Conservation (phyloP, 2,329 filamentous ascomycete species). For the Penicillium griseofulvum region DNA sequence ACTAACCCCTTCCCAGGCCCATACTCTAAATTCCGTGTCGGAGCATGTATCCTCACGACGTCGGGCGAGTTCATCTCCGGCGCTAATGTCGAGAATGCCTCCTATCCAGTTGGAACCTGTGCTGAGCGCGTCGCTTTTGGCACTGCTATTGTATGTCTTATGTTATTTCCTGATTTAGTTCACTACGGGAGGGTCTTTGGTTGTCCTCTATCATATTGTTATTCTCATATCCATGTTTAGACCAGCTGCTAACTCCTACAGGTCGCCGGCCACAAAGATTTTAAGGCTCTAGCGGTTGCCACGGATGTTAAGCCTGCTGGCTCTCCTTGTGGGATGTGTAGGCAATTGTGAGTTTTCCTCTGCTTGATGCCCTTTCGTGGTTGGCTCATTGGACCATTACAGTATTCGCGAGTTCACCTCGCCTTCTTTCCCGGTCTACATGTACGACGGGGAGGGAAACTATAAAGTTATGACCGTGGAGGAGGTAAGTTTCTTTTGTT, state of each 20-base stretch:
- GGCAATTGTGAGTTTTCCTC: constrained; percentile 67
- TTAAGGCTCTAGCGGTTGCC: constrained; percentile 79
- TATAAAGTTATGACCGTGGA: constrained; percentile 45
- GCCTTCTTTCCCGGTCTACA: constrained; percentile 72
- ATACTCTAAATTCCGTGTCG: constrained; percentile 90
- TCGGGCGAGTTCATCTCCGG: constrained; percentile 63
- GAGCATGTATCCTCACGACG: constrained; percentile 69
- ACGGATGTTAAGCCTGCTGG: constrained; percentile 69
- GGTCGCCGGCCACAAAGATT: constrained; percentile 51
- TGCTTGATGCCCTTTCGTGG: neutral
- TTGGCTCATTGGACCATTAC: constrained; percentile 7
- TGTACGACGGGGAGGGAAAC: constrained; percentile 82
- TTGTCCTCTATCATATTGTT: neutral
- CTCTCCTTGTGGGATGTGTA: constrained; percentile 90
- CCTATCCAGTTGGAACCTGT: constrained; percentile 92
- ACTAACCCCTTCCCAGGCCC: constrained; percentile 52
- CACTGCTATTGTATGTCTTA: constrained; percentile 62
- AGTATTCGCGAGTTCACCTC: constrained; percentile 72
- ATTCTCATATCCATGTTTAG: neutral
- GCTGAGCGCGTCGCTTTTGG: constrained; percentile 88
- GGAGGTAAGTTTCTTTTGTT: constrained; percentile 32
- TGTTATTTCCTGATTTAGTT: neutral
- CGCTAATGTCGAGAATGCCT: constrained; percentile 89
- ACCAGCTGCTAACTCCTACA: constrained; percentile 13
- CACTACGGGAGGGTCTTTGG: neutral